Base-by-base conservation (phyloP, 2,329 filamentous ascomycete species). In the Aspergillus transmontanensis region DNA sequence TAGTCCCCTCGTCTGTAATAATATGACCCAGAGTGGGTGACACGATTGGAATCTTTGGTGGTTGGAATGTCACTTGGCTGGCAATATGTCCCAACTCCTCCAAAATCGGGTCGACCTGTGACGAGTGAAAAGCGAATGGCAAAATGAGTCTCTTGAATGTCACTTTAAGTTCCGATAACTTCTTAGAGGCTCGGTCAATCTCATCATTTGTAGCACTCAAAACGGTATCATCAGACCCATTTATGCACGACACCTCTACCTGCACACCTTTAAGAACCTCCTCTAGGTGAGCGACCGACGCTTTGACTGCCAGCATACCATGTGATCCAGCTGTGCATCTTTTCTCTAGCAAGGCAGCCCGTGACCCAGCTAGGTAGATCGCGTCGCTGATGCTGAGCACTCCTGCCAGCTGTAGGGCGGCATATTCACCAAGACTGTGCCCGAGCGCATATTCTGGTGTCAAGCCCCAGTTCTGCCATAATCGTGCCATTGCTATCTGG, bases 11-110 rank as follows among this genome's bases (percentile, higher is more conserved):
- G 16, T 78, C 74, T 19, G 69, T 72, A 61, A 83, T 68, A 6
- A 80, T 75, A 43, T 79, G 72, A 21, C 77, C 76, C 16, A 82
- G 71, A 1, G 83, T 73, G 19, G 82, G 75, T 0, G 80, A 83
- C n/a, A 82, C 75, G 26, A 82, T 73, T 1, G 81, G 81, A 28
- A 81, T 72, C 4, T 69, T 62, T 0, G 80, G 79, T 23, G 70
- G 62, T 30, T 76, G 71, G 72, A 79, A 82, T 9, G 67, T 73
- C 16, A 81, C 69, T 4, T 39, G 36, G 32, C 11, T 36, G 12
- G 53, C 28, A 34, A 77, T 63, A 3, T 72, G 68, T 39, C 39
- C 43, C 16, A 58, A 43, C 19, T 58, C 57, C 5, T 26, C n/a
- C 12, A 58, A 30, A 10, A 58, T 46, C 2, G 43, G 57, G 9